Percentiles rank a stretch among this genome's conserved stretches.
phyloP scores from a whole-genome alignment of 345 rosid genomes.

The Pistacia vera region DNA sequence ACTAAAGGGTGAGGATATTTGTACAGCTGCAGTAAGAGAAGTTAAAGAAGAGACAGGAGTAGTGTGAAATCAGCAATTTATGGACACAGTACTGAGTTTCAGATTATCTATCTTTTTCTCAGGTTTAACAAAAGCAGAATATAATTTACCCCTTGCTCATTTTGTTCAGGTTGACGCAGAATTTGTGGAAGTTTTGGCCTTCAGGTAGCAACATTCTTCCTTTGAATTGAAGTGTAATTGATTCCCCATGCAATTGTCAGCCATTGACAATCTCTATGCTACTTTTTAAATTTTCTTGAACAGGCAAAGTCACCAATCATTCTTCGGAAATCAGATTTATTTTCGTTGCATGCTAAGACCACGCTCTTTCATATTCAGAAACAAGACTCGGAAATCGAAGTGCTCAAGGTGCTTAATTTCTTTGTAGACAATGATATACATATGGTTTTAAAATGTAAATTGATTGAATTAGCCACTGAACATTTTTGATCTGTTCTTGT shows the following conservation, averaged over 20 bases:
- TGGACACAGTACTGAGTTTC: neutral
- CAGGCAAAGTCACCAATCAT: slow-evolving; percentile 66
- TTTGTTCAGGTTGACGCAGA: slow-evolving; percentile 58
- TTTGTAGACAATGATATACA: neutral
- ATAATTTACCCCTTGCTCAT: neutral
- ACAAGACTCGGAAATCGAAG: slow-evolving; percentile 56
- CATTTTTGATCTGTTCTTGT: no score
- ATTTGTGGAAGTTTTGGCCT: slow-evolving; percentile 63
- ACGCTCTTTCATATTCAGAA: slow-evolving; percentile 38
- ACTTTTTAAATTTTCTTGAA: no score
- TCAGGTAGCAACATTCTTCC: slow-evolving; percentile 41
- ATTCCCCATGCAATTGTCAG: neutral
- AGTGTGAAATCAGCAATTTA: slow-evolving; percentile 21
- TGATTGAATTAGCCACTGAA: no score
- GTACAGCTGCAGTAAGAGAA: slow-evolving; percentile 64
- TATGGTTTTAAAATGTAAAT: neutral
- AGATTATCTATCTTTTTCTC: neutral
- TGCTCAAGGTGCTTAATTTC: slow-evolving; percentile 46
- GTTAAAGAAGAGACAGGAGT: slow-evolving; percentile 93
- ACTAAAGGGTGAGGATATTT: slow-evolving; percentile 78
- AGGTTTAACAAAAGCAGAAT: neutral
- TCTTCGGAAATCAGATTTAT: slow-evolving; percentile 64
- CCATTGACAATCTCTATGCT: neutral
- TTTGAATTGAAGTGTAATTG: neutral
- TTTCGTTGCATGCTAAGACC: slow-evolving; percentile 57